These are phyloP conservation scores for Hansenula sp. DNA, from an alignment of 1,139 yeast species.

Conservation along the genomic window DNA sequence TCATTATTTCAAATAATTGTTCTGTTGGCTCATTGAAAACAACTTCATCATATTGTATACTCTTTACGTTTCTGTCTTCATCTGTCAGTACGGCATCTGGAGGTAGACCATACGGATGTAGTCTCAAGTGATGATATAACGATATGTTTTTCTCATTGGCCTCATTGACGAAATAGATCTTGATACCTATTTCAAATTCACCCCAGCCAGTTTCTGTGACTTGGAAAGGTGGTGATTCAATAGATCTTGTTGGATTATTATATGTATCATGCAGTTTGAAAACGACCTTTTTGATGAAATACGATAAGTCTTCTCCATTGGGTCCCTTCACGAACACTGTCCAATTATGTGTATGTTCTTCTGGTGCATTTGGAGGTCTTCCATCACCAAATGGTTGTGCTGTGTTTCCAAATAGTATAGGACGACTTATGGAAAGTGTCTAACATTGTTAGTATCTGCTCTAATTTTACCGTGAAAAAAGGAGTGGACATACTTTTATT, in stretches of 20 bases:
- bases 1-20: conserved; percentile 71
- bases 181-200: conserved; percentile 89
- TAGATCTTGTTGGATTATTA: conserved; percentile 74
- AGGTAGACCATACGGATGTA: conserved; percentile 73
- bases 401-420: conserved; percentile 82
- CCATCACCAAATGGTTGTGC: conserved; percentile 69
- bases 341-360: conserved; percentile 95
- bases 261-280: conserved; percentile 95
- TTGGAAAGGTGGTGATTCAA: conserved; percentile 90
- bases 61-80: conserved; percentile 46
- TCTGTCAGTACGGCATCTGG: conserved; percentile 28
- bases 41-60: conserved; percentile 81
- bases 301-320: conserved; percentile 74
- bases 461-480: background rate
- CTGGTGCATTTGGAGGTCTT: conserved; percentile 69
- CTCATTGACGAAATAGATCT: conserved; percentile 80
- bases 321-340: conserved; percentile 90
- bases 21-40: conserved; percentile 98
- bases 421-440: conserved; percentile 78
- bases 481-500: conserved; percentile 10
- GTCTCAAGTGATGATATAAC: conserved; percentile 81
- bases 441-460: conserved; percentile 20
- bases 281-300: conserved; percentile 83
- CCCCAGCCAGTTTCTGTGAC: conserved; percentile 99
- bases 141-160: conserved; percentile 86